Conservation (phyloP, 2,329 filamentous ascomycete species). For the Myriangium duriaei region DNA sequence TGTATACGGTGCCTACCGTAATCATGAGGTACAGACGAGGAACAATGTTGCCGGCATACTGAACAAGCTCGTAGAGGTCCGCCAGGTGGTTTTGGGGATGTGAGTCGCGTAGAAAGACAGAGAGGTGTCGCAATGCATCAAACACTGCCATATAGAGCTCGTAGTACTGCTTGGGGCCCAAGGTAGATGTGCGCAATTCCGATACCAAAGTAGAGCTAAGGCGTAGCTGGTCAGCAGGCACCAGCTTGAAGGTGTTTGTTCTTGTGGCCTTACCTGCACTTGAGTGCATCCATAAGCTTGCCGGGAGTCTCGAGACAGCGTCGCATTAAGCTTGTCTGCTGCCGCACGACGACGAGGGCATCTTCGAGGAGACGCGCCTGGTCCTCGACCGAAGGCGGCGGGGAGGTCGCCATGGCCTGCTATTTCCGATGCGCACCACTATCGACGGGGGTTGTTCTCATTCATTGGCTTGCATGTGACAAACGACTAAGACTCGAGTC, state of each 20-base stretch:
- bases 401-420: constrained; percentile 29
- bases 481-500: not conserved
- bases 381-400: constrained; percentile 37
- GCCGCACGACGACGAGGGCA: constrained; percentile 88
- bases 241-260: constrained; percentile 4
- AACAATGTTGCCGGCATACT: constrained; percentile 96
- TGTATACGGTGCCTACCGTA: constrained; percentile 96
- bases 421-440: constrained; percentile 4
- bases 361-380: constrained; percentile 89
- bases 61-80: constrained; percentile 93
- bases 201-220: constrained; percentile 88
- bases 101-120: constrained; percentile 90
- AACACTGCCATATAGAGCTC: constrained; percentile 99
- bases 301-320: constrained; percentile 93
- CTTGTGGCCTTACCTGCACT: constrained; percentile 69
- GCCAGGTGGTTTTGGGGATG: constrained; percentile 96
- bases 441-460: not conserved
- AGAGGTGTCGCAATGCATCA: constrained; percentile 90
- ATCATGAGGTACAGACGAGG: constrained; percentile 97
- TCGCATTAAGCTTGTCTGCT: constrained; percentile 94
- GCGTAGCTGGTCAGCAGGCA: constrained; percentile 17
- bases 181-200: constrained; percentile 90
- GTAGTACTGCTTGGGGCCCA: constrained; percentile 99
- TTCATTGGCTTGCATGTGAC: not conserved
- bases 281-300: constrained; percentile 98